Evolutionary conservation across 2,329 filamentous ascomycete genomes (phyloP).

Genomic region (Phoma sp.): DNA sequence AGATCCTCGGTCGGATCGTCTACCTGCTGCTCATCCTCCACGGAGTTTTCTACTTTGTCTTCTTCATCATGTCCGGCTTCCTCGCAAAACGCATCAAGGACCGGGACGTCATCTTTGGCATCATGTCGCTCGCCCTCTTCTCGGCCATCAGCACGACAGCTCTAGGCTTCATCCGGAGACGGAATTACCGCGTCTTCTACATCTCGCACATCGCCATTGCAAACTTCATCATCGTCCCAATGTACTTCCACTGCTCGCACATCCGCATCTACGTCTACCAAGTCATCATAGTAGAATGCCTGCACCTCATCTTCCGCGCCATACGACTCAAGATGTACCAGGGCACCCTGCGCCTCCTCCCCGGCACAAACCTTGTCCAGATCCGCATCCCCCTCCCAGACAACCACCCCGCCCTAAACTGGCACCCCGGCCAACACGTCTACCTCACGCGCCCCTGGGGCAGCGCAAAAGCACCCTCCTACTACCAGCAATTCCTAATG

Average conservation of each 20-base stretch:
- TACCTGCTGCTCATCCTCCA: slow-evolving; percentile 61
- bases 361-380: slow-evolving; percentile 54
- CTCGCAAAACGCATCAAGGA: slow-evolving; percentile 63
- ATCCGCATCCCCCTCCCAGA: slow-evolving; percentile 50
- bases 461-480: slow-evolving; percentile 25
- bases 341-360: slow-evolving; percentile 50
- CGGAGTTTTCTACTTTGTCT: slow-evolving; percentile 63
- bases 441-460: slow-evolving; percentile 49
- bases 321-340: slow-evolving; percentile 44
- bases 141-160: slow-evolving; percentile 58
- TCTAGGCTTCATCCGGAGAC: slow-evolving; percentile 54
- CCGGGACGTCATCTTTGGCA: slow-evolving; percentile 64
- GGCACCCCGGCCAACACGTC: slow-evolving; percentile 57
- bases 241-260: slow-evolving; percentile 64
- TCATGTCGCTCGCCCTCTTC: slow-evolving; percentile 57
- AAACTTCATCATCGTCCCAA: slow-evolving; percentile 55
- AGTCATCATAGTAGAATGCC: slow-evolving; percentile 54
- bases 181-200: slow-evolving; percentile 64
- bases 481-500: slow-evolving; percentile 38
- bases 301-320: slow-evolving; percentile 53
- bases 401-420: slow-evolving; percentile 36
- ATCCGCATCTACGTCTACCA: slow-evolving; percentile 63
- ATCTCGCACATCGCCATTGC: slow-evolving; percentile 62
- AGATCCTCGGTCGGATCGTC: slow-evolving; percentile 64
- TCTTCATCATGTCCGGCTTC: slow-evolving; percentile 61